Base-by-base conservation (phyloP, 768 basidiomycete species). In the Suillus ampliporus region DNA sequence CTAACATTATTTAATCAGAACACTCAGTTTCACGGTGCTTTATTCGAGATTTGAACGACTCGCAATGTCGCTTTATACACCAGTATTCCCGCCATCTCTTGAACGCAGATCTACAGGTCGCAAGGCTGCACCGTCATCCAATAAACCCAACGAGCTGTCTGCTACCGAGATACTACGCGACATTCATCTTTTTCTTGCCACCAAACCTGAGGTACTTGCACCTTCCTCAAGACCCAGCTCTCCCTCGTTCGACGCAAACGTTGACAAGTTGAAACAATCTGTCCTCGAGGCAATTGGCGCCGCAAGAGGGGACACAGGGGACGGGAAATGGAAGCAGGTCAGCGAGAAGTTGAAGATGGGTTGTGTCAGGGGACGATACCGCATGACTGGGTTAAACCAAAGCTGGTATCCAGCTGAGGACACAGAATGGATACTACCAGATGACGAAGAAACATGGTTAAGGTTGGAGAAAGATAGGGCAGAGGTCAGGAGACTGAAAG, bases 371-470 rank as follows among this genome's bases (percentile, higher is more conserved):
- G 78, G 79, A 17, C 74, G 75, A 38, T 19, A 69, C 65, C 64
- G 67, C 63, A 76, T 58, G 61, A 72, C 38, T 65, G 68, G 47
- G 60, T 67, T 35, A 64, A 60, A 37, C 71, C 69, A 67, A 75
- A 47, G 61, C 63, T 62, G 41, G 62, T 41, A 51, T 63, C 66
- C 17, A 47, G 74, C 67, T 60, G 75, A 64, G 65, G 64, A 65
- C 26, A 61, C 68, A 23, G 71, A 74, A 38, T 75, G 74, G 72
- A 68, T 78, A 66, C 58, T 85, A 65, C 82, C 83, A 13, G 77
- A 77, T 28, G 81, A 79, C 19, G 85, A 86, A 68, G 76, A 76
- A 50, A 80, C 82, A 40, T 85, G 85, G 84, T 63, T 74, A 15
- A 77, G 77, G 28, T 82, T 79, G 77, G 84, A 85, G 71, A 73